phyloP scores from a whole-genome alignment of 2,329 filamentous ascomycete genomes.

The Rhexocercosporidium sp. region DNA sequence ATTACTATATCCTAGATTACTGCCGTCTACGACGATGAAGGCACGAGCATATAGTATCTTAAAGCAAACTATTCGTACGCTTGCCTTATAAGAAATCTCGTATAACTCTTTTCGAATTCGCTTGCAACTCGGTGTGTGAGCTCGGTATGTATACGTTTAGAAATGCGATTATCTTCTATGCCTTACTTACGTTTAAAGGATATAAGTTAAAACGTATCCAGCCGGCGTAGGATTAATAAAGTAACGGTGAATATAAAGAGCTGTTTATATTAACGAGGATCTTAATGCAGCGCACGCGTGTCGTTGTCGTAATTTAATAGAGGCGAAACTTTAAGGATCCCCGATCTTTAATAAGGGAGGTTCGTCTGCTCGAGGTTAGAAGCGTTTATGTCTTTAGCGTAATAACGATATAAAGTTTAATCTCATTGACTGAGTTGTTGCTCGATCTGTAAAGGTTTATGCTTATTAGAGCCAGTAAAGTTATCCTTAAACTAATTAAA shows the following conservation, averaged over 20 bases:
- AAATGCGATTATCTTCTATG: background rate
- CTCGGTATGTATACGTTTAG: background rate
- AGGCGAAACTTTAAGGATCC: background rate
- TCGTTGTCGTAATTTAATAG: background rate
- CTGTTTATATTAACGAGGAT: background rate
- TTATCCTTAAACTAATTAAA: background rate
- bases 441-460: background rate
- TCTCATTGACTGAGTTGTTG: background rate
- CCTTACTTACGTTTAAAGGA: background rate
- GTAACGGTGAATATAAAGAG: background rate
- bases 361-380: background rate
- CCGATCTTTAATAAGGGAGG: background rate
- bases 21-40: conserved; percentile 86
- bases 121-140: background rate
- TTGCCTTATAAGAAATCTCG: conserved; percentile 90
- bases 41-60: conserved; percentile 97
- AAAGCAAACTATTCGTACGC: conserved; percentile 98
- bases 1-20: conserved; percentile 95
- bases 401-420: background rate
- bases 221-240: background rate
- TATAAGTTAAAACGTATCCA: background rate
- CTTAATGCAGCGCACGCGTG: background rate
- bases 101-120: background rate
- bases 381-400: background rate
- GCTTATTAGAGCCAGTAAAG: background rate